Evolutionary conservation across 192 early-diverging fungal genomes (phyloP).

Genomic region (Phlyctochytrium arcticum): DNA sequence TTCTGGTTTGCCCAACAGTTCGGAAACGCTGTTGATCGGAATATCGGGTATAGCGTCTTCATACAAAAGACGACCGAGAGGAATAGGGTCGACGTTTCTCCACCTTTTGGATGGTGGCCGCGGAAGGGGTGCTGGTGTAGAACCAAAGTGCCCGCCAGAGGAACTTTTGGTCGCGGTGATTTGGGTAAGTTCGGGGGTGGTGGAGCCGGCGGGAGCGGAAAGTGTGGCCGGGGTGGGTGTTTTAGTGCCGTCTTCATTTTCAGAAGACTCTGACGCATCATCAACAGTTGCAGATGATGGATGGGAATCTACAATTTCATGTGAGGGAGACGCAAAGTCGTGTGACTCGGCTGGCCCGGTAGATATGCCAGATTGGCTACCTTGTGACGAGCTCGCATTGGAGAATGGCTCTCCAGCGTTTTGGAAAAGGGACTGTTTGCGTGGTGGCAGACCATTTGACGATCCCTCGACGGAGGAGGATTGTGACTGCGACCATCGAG

Average conservation of each 20-base stretch:
- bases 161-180: neutral
- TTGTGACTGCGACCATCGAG: neutral
- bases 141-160: too few relatives aligned
- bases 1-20: slow-evolving; percentile 36
- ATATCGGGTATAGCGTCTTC: slow-evolving; percentile 20
- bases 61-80: slow-evolving; percentile 18
- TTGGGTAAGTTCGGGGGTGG: neutral
- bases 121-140: too few relatives aligned
- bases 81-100: slow-evolving; percentile 16
- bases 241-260: neutral
- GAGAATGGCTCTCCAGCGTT: neutral
- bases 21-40: neutral
- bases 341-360: too few relatives aligned
- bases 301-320: neutral
- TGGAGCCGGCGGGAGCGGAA: neutral
- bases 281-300: neutral
- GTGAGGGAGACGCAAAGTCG: neutral
- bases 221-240: neutral
- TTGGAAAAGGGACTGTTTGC: neutral
- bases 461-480: neutral
- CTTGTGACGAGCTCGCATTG: too few relatives aligned
- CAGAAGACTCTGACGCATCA: too few relatives aligned
- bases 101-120: neutral
- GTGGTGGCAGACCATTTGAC: neutral
- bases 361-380: too few relatives aligned